phyloP scores from a whole-genome alignment of 1,139 yeast genomes.

The Saccharomycopsis crataegensis region DNA sequence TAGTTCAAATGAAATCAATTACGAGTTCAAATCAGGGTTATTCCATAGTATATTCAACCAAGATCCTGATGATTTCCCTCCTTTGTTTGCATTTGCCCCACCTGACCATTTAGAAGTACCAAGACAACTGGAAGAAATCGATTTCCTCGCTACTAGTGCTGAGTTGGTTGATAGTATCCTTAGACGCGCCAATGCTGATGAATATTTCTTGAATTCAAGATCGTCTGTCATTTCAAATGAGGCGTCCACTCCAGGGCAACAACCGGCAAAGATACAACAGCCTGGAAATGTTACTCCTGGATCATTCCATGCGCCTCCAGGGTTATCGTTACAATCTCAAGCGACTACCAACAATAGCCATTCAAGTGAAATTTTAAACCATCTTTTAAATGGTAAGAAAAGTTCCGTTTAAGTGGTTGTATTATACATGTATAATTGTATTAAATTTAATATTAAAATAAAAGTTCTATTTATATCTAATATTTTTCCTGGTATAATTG shows the following conservation, averaged over 20 bases:
- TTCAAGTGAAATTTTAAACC: slow-evolving; percentile 63
- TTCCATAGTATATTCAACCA: slow-evolving; percentile 30
- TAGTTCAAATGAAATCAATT: slow-evolving; percentile 25
- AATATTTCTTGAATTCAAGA: slow-evolving; percentile 21
- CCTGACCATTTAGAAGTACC: slow-evolving; percentile 26
- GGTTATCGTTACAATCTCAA: slow-evolving; percentile 12
- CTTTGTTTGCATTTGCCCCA: slow-evolving; percentile 36
- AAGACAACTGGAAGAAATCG: slow-evolving; percentile 28
- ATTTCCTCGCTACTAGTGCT: slow-evolving; percentile 25
- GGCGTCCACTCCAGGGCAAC: slow-evolving; percentile 21
- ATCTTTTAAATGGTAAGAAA: slow-evolving; percentile 63
- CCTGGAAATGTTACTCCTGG: slow-evolving; percentile 23
- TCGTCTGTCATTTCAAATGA: slow-evolving; percentile 25
- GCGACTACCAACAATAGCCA: slow-evolving; percentile 22
- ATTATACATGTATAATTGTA: neutral
- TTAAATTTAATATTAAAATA: neutral
- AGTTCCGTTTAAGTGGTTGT: slow-evolving; percentile 27
- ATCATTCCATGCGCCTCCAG: slow-evolving; percentile 8
- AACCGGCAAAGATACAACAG: slow-evolving; percentile 23
- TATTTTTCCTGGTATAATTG: neutral
- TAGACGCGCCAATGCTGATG: slow-evolving; percentile 17
- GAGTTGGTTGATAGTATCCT: slow-evolving; percentile 26
- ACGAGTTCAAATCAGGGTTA: slow-evolving; percentile 31
- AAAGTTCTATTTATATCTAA: neutral
- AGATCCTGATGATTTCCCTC: slow-evolving; percentile 31